Evolutionary conservation across 2,329 filamentous ascomycete genomes (phyloP).

Genomic region (Nothopassalora personata): DNA sequence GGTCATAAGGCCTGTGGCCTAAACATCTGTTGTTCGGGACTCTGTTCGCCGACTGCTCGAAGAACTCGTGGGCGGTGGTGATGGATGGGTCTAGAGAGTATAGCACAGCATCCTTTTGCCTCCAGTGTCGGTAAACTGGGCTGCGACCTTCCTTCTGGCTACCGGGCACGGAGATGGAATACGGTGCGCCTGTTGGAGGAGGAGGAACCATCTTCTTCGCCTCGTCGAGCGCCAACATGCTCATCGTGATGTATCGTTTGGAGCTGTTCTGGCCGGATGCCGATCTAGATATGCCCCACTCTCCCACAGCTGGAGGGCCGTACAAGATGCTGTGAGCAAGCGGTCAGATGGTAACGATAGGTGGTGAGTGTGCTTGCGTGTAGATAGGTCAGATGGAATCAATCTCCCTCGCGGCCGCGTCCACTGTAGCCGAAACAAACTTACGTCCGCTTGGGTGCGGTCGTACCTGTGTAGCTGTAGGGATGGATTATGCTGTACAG

Average conservation of each 20-base stretch:
- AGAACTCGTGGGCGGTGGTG: conserved; percentile 32
- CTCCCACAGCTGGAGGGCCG: neutral
- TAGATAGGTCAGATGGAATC: neutral
- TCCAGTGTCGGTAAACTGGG: conserved; percentile 77
- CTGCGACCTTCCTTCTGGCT: conserved; percentile 67
- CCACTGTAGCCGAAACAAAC: neutral
- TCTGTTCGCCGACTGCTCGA: conserved; percentile 46
- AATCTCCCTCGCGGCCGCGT: neutral
- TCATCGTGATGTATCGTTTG: neutral
- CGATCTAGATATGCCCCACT: neutral
- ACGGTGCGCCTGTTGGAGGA: conserved; percentile 70
- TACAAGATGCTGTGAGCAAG: neutral
- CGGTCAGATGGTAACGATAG: neutral
- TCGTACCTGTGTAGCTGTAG: neutral
- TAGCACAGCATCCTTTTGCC: conserved; percentile 65
- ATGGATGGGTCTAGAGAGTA: conserved; percentile 62
- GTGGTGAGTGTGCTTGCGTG: neutral
- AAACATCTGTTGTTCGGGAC: conserved; percentile 67
- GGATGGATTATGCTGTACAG: neutral
- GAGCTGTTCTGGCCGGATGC: neutral
- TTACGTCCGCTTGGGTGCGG: neutral
- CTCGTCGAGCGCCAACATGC: conserved; percentile 24
- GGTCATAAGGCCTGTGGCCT: conserved; percentile 74
- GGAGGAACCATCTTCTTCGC: conserved; percentile 50
- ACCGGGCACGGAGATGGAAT: conserved; percentile 71